These are phyloP conservation scores for Phytopythium vexans DNA, from an alignment of 352 stramenopile genomes.

Conservation along the genomic window DNA sequence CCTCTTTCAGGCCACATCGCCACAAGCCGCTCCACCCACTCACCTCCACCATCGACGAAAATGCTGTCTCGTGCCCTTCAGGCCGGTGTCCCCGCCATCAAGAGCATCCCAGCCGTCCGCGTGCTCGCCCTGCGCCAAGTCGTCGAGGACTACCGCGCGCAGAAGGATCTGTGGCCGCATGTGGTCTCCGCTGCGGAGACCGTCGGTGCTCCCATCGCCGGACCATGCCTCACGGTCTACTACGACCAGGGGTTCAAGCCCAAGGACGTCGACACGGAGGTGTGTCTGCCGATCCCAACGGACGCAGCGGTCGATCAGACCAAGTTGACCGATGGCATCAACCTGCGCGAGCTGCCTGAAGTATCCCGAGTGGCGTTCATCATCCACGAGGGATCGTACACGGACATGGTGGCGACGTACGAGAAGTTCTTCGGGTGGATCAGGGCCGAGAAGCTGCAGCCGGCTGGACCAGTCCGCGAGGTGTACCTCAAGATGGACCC, in stretches of 20 bases:
- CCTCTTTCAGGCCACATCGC: constrained; percentile 74
- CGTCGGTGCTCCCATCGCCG: constrained; percentile 12
- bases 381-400: constrained; percentile 32
- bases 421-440: constrained; percentile 28
- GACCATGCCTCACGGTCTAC: constrained; percentile 34
- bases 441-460: constrained; percentile 15
- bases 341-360: constrained; percentile 11
- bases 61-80: constrained; percentile 47
- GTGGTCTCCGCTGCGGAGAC: constrained; percentile 21
- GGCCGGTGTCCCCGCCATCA: constrained; percentile 18
- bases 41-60: constrained; percentile 62
- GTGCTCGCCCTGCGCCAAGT: constrained; percentile 32
- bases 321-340: constrained; percentile 9
- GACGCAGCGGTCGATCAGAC: constrained; percentile 11
- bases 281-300: constrained; percentile 32
- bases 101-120: constrained; percentile 23
- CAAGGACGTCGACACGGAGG: constrained; percentile 41
- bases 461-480: constrained; percentile 25
- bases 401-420: constrained; percentile 19
- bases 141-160: constrained; percentile 44
- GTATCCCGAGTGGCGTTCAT: constrained; percentile 17
- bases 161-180: constrained; percentile 31
- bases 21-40: constrained; percentile 49
- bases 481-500: constrained; percentile 28
- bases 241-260: constrained; percentile 37